phyloP scores from a whole-genome alignment of 495 filamentous ascomycete species.

The Pyronema omphalodes region DNA sequence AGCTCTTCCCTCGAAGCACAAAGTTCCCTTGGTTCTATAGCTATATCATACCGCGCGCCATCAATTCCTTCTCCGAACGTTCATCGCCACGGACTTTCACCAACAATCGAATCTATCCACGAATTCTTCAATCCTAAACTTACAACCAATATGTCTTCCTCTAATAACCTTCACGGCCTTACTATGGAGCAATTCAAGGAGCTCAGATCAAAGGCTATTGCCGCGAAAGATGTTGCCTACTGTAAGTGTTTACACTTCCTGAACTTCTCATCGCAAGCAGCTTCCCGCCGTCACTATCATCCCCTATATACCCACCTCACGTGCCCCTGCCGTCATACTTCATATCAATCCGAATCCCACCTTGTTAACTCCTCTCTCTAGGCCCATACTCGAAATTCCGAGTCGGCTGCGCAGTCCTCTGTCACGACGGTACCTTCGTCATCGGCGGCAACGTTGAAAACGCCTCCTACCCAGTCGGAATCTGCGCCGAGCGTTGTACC shows the following conservation, averaged over 20 bases:
- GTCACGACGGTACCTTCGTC: conserved; percentile 40
- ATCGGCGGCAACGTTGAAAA: conserved; percentile 87
- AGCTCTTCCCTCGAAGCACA: too few species aligned
- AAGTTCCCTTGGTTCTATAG: too few species aligned
- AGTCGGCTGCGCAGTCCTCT: conserved; percentile 69
- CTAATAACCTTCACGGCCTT: conserved; percentile 28
- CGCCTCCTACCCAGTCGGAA: conserved; percentile 75
- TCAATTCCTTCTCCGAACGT: too few species aligned
- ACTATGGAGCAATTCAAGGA: conserved; percentile 39
- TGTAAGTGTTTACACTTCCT: conserved; percentile 30
- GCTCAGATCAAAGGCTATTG: conserved; percentile 39
- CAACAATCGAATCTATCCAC: too few species aligned
- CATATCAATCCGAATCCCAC: not conserved
- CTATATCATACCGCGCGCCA: too few species aligned
- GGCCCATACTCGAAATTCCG: conserved; percentile 86
- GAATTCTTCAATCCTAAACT: too few species aligned
- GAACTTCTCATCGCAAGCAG: not conserved
- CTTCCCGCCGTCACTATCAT: not conserved
- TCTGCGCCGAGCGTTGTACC: conserved; percentile 82
- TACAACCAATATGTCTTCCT: too few species aligned
- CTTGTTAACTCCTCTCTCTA: conserved; percentile 15
- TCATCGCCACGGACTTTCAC: too few species aligned
- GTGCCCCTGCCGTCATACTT: not conserved
- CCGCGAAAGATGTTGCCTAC: conserved; percentile 60
- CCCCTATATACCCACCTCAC: not conserved